A percentile compares a stretch with the other conserved stretches of the same genome.
These are phyloP conservation scores for Exsudoporus floridanus DNA, from an alignment of 1,284 basidiomycete species.

Conservation along the genomic window DNA sequence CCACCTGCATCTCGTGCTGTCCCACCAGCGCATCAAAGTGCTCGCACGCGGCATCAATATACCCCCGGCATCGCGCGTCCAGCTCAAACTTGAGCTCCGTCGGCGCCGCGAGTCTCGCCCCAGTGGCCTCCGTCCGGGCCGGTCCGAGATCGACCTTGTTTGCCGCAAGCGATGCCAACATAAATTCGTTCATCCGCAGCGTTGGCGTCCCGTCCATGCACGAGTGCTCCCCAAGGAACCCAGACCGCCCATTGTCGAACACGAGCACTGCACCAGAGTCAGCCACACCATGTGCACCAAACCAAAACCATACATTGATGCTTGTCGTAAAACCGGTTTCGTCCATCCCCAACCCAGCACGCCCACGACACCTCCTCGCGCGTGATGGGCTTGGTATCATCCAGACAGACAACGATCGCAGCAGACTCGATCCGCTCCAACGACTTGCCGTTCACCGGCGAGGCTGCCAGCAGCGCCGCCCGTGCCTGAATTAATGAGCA, in stretches of 20 bases:
- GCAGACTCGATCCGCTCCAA: conserved; percentile 87
- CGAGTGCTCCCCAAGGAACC: conserved; percentile 88
- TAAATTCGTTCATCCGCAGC: conserved; percentile 92
- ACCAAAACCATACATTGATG: conserved; percentile 71
- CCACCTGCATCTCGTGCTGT: conserved; percentile 79
- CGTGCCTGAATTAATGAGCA: conserved; percentile 48
- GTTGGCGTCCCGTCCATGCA: conserved; percentile 98
- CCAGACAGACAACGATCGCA: conserved; percentile 85
- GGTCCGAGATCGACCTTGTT: conserved; percentile 75
- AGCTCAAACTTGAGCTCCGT: conserved; percentile 74
- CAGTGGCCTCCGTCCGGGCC: conserved; percentile 42
- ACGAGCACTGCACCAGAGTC: conserved; percentile 66
- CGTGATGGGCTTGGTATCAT: conserved; percentile 77
- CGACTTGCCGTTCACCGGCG: conserved; percentile 62
- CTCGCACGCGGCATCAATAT: conserved; percentile 56
- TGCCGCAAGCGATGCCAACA: conserved; percentile 76
- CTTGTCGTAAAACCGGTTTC: conserved; percentile 97
- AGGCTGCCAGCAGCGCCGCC: conserved; percentile 62
- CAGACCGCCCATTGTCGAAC: conserved; percentile 91
- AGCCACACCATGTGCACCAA: neutral
- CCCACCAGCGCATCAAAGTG: conserved; percentile 79
- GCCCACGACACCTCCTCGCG: conserved; percentile 82
- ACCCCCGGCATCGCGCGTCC: conserved; percentile 54
- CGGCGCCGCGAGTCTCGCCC: conserved; percentile 53
- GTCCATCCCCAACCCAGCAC: conserved; percentile 90